phyloP scores from a whole-genome alignment of 768 basidiomycete species.

The Rhodocollybia butyracea region DNA sequence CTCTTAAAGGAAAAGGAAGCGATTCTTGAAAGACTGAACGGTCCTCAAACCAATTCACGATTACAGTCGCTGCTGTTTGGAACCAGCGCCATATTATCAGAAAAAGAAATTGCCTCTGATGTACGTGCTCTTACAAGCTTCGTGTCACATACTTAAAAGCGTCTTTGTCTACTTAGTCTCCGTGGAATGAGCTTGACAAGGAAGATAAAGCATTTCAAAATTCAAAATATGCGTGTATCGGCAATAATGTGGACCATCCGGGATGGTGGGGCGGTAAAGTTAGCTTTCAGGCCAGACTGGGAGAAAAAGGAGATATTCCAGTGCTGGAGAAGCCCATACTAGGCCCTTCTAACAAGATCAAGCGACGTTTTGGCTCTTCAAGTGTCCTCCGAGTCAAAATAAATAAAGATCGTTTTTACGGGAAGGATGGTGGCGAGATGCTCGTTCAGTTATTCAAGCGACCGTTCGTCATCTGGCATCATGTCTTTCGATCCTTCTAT shows the following conservation, averaged over 20 bases:
- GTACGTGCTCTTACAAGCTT: conserved; percentile 15
- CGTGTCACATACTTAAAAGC: not conserved
- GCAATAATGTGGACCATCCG: conserved; percentile 31
- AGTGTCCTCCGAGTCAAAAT: conserved; percentile 51
- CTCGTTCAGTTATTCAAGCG: conserved; percentile 42
- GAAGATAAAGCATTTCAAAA: conserved; percentile 44
- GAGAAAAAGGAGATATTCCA: conserved; percentile 28
- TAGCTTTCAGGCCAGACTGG: conserved; percentile 40
- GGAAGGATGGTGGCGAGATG: conserved; percentile 19
- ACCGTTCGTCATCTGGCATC: conserved; percentile 50
- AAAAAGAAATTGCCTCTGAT: conserved; percentile 30
- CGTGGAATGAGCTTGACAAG: conserved; percentile 60
- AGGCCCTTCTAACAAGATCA: conserved; percentile 53
- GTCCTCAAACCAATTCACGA: not conserved
- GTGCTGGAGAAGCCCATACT: conserved; percentile 46
- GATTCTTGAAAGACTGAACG: too few relatives aligned
- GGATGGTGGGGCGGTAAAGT: conserved; percentile 64
- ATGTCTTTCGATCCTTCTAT: conserved; percentile 58
- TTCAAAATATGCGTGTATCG: conserved; percentile 35
- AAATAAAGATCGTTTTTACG: conserved; percentile 27
- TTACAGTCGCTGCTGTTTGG: not conserved
- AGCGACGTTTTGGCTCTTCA: conserved; percentile 63
- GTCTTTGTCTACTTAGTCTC: conserved; percentile 35
- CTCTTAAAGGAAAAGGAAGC: too few relatives aligned
- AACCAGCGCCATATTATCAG: conserved; percentile 5